Evolutionary conservation across 176 grass and related monocot genomes (phyloP).

Genomic region (Themeda triandra): DNA sequence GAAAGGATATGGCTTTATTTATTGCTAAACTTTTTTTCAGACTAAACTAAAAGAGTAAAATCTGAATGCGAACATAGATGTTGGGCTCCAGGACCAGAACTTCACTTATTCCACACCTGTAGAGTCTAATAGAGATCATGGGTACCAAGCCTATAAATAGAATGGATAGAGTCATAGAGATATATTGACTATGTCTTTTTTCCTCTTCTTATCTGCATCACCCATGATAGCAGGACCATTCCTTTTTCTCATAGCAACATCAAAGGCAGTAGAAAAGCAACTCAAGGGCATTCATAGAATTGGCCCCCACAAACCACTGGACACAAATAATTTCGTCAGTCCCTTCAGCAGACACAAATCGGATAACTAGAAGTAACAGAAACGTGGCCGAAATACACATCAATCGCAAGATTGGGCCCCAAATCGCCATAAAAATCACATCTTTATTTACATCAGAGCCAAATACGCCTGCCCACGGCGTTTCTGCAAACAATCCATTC

Average conservation of each 20-base stretch:
- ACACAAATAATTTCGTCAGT: background rate
- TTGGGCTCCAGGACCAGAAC: background rate
- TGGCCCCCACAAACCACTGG: constrained; percentile 24
- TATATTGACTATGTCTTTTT: background rate
- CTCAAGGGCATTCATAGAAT: background rate
- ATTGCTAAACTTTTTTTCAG: constrained; percentile 1
- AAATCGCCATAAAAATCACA: constrained; percentile 1
- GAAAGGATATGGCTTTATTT: background rate
- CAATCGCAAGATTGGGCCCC: background rate
- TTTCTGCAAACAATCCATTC: background rate
- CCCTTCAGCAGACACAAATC: background rate
- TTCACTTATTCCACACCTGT: constrained; percentile 3
- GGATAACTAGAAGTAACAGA: background rate
- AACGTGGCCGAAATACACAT: background rate
- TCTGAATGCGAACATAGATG: background rate
- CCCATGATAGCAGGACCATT: background rate
- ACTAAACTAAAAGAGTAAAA: background rate
- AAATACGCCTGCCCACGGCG: background rate
- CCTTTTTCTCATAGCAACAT: background rate
- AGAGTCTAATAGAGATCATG: background rate
- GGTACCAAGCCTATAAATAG: background rate
- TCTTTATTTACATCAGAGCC: background rate
- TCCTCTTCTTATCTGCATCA: background rate
- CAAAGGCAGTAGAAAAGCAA: background rate
- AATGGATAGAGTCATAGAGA: background rate